phyloP scores from a whole-genome alignment of 2,329 filamentous ascomycete genomes.

The Verticillium longisporum region DNA sequence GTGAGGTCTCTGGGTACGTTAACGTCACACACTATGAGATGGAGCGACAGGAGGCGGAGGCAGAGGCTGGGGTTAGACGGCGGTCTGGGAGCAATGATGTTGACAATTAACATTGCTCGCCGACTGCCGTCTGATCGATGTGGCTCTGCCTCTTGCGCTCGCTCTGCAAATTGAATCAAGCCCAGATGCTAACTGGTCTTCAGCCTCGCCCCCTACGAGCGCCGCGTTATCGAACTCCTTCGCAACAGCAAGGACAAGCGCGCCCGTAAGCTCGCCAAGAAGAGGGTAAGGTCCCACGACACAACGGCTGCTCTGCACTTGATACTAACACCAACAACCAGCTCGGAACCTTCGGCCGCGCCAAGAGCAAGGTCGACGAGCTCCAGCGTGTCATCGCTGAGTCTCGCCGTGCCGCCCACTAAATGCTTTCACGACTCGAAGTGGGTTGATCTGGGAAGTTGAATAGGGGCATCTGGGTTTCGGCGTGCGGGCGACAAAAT shows the following conservation, averaged over 20 bases:
- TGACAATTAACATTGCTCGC: not conserved
- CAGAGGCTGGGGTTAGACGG: slow-evolving; percentile 5
- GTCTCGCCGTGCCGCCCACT: slow-evolving; percentile 64
- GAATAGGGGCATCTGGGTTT: slow-evolving; percentile 3
- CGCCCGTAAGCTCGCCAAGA: slow-evolving; percentile 98
- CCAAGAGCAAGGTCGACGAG: slow-evolving; percentile 99
- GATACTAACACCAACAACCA: slow-evolving; percentile 28
- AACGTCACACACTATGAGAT: not conserved
- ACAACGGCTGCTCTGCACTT: not conserved
- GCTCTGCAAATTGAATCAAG: not conserved
- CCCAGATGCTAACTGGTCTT: slow-evolving; percentile 19
- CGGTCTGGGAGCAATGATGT: not conserved
- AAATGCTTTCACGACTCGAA: slow-evolving; percentile 25
- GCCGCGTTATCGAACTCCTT: slow-evolving; percentile 97
- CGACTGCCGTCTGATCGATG: not conserved
- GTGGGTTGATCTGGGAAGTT: slow-evolving; percentile 3
- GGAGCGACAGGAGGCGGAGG: not conserved
- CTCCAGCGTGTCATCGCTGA: slow-evolving; percentile 97
- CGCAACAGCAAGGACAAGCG: slow-evolving; percentile 99
- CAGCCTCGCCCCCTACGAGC: slow-evolving; percentile 90
- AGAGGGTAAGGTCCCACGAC: slow-evolving; percentile 63
- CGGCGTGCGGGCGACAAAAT: slow-evolving; percentile 3
- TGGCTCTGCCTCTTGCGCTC: not conserved
- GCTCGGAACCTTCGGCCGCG: slow-evolving; percentile 97
- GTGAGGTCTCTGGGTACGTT: slow-evolving; percentile 91